phyloP scores from a whole-genome alignment of 1,284 basidiomycete species.

The Pisolithus thermaeus region DNA sequence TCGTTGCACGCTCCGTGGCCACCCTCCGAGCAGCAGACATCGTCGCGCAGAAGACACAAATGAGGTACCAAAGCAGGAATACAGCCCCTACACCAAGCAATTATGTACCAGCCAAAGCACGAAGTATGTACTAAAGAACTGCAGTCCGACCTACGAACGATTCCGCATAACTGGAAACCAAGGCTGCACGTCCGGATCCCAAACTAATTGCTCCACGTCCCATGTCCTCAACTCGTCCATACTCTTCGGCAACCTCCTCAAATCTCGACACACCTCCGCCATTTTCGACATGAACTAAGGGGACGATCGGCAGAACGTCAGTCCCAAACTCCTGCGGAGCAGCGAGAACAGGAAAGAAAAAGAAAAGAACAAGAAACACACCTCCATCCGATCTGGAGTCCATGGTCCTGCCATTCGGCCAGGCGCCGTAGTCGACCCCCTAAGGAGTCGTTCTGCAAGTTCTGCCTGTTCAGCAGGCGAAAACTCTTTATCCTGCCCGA shows the following conservation, averaged over 20 bases:
- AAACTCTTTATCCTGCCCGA: slow-evolving; percentile 28
- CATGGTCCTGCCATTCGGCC: slow-evolving; percentile 34
- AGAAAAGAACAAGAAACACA: background rate
- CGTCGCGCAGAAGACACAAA: background rate
- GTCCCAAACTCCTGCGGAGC: background rate
- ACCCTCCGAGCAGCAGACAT: slow-evolving; percentile 19
- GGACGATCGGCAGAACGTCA: background rate
- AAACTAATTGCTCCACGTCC: no score
- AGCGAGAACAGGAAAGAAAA: background rate
- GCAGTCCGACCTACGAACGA: no score
- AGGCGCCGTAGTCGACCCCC: slow-evolving; percentile 21
- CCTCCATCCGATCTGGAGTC: slow-evolving; percentile 32
- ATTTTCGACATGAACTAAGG: slow-evolving; percentile 26
- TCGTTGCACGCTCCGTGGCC: slow-evolving; percentile 13
- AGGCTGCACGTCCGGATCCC: no score
- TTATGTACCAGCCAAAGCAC: no score
- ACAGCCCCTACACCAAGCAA: background rate
- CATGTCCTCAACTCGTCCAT: slow-evolving; percentile 23
- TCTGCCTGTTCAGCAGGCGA: slow-evolving; percentile 34
- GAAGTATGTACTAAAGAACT: no score
- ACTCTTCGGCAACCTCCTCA: slow-evolving; percentile 28
- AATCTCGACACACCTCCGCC: slow-evolving; percentile 20
- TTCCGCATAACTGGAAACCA: slow-evolving; percentile 34
- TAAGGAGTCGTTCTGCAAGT: slow-evolving; percentile 37
- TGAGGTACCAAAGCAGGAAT: background rate